Percentiles rank a stretch among this genome's conserved stretches.
phyloP scores from a whole-genome alignment of 2,329 filamentous ascomycete species.

The Talaromyces marneffei region DNA sequence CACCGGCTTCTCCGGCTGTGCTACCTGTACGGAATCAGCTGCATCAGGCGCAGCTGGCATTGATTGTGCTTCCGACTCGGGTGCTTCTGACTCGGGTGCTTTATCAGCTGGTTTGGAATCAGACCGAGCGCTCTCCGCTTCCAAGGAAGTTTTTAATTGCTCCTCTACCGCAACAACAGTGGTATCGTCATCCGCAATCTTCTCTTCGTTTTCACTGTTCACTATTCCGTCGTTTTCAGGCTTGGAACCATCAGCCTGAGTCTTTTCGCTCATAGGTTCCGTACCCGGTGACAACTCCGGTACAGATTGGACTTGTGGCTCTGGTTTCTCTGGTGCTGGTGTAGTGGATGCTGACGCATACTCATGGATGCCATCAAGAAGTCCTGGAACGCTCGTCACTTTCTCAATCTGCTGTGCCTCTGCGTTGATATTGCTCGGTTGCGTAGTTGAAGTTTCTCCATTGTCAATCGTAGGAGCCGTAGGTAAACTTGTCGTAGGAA shows the following conservation, averaged over 20 bases:
- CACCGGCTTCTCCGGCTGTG: not conserved
- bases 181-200: not conserved
- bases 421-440: not conserved
- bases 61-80: not conserved
- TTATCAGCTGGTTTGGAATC: slow-evolving; percentile 1
- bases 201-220: not conserved
- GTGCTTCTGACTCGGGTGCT: not conserved
- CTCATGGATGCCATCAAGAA: slow-evolving; percentile 22
- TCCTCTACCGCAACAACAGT: not conserved
- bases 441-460: slow-evolving; percentile 19
- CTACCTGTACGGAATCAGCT: not conserved
- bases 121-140: not conserved
- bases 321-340: not conserved
- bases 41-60: not conserved
- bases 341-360: slow-evolving; percentile 20
- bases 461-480: not conserved
- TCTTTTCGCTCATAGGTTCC: not conserved
- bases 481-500: not conserved
- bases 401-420: not conserved
- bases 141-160: not conserved
- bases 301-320: not conserved
- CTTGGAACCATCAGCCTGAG: not conserved
- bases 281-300: not conserved
- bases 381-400: slow-evolving; percentile 7
- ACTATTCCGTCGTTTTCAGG: not conserved